phyloP scores from a whole-genome alignment of 2,329 filamentous ascomycete species.

The Fusarium duplospermum region DNA sequence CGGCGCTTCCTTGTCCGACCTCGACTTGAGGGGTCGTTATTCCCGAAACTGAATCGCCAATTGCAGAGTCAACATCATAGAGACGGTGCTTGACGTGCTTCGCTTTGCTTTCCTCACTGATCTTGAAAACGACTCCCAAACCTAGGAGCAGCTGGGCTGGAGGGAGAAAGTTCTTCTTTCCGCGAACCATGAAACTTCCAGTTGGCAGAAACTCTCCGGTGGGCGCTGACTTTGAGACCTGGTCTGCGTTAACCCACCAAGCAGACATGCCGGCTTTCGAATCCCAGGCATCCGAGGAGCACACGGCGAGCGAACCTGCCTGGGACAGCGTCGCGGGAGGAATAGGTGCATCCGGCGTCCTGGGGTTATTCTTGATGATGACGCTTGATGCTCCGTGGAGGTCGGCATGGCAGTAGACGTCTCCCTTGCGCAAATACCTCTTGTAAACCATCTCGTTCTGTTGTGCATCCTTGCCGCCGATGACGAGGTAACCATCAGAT shows the following conservation, averaged over 20 bases:
- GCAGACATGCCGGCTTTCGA: conserved; percentile 95
- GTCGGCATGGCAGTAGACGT: conserved; percentile 93
- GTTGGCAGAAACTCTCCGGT: conserved; percentile 83
- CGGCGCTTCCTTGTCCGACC: conserved; percentile 38
- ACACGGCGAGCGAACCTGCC: conserved; percentile 86
- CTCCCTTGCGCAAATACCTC: conserved; percentile 85
- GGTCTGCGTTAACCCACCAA: conserved; percentile 93
- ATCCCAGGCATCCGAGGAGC: conserved; percentile 92
- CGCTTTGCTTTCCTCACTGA: conserved; percentile 87
- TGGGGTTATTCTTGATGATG: conserved; percentile 88
- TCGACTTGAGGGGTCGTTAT: conserved; percentile 37
- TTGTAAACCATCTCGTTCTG: conserved; percentile 95
- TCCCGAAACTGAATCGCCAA: conserved; percentile 22
- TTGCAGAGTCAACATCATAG: conserved; percentile 41
- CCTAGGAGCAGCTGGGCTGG: conserved; percentile 89
- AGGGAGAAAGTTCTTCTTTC: conserved; percentile 91
- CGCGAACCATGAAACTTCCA: conserved; percentile 83
- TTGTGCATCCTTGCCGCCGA: conserved; percentile 87
- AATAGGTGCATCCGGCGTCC: conserved; percentile 83
- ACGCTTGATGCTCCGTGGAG: conserved; percentile 85
- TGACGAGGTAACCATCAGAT: conserved; percentile 91
- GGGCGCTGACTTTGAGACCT: conserved; percentile 87
- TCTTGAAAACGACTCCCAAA: conserved; percentile 86
- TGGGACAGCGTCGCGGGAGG: conserved; percentile 92
- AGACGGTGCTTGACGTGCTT: conserved; percentile 79